phyloP scores from a whole-genome alignment of 169 alveolate genomes.

The Plasmodium adleri region DNA sequence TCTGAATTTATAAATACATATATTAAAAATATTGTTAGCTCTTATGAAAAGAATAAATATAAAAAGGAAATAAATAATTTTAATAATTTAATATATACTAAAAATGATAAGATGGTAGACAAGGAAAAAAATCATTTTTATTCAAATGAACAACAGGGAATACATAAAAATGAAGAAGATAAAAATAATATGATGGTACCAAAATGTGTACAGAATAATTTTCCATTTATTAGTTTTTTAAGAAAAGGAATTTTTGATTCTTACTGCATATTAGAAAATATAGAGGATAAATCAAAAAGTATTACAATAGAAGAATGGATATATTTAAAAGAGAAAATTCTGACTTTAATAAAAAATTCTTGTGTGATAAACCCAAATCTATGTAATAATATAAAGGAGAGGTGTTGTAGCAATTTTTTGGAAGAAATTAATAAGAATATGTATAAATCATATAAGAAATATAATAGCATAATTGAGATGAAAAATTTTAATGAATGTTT shows the following conservation, averaged over 20 bases:
- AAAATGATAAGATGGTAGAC: constrained; percentile 9
- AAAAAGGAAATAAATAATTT: constrained; percentile 53
- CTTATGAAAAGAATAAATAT: constrained; percentile 41
- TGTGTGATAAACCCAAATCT: constrained; percentile 34
- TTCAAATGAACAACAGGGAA: not conserved
- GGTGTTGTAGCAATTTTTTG: not conserved
- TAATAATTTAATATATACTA: constrained; percentile 55
- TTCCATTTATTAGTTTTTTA: constrained; percentile 33
- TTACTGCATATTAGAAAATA: constrained; percentile 28
- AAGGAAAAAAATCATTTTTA: not conserved
- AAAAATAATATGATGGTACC: not conserved
- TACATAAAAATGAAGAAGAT: constrained; percentile 9
- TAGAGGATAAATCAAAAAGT: constrained; percentile 21
- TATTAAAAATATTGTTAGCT: constrained; percentile 15
- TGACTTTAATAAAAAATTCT: constrained; percentile 49
- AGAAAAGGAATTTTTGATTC: constrained; percentile 38
- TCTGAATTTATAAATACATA: constrained; percentile 46
- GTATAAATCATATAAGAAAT: constrained; percentile 65
- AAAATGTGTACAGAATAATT: not conserved
- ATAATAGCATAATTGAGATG: constrained; percentile 66
- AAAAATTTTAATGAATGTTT: constrained; percentile 65
- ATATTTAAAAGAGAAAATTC: constrained; percentile 52
- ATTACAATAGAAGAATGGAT: constrained; percentile 54
- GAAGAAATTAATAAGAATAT: constrained; percentile 40
- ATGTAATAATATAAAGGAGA: not conserved